Conservation (phyloP, 148 eudicot genomes). For the Chenopodium formosanum region DNA sequence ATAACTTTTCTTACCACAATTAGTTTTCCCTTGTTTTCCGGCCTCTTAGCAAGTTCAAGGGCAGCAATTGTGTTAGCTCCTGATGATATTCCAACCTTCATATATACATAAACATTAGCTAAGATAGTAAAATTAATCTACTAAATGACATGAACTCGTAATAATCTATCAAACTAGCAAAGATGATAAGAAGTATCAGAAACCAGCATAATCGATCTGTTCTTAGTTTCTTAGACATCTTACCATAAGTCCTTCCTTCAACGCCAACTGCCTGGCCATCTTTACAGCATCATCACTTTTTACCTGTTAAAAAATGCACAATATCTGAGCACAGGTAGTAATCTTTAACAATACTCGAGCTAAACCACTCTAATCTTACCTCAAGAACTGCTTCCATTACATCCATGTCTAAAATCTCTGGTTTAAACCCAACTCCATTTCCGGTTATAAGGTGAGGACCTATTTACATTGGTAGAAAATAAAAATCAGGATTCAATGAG, state of each 20-base stretch:
- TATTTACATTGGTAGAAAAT: constrained; percentile 20
- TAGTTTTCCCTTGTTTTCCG: constrained; percentile 98
- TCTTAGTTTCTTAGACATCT: not conserved
- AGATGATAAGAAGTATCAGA: constrained; percentile 4
- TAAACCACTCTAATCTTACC: constrained; percentile 34
- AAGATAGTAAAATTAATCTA: not conserved
- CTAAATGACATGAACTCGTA: not conserved
- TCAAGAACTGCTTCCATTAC: constrained; percentile 89
- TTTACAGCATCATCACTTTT: constrained; percentile 87
- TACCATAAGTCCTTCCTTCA: constrained; percentile 95
- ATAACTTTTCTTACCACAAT: constrained; percentile 64
- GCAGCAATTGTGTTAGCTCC: constrained; percentile 98
- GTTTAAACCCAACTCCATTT: constrained; percentile 94
- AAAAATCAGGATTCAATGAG: not conserved
- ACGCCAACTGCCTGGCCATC: constrained; percentile 87
- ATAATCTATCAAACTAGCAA: not conserved
- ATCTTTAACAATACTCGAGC: not conserved
- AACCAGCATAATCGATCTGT: not conserved
- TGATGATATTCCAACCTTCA: constrained; percentile 94
- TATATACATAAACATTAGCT: not conserved
- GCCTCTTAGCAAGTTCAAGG: constrained; percentile 74
- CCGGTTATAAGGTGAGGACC: constrained; percentile 97
- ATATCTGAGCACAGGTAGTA: not conserved
- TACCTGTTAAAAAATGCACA: constrained; percentile 40
- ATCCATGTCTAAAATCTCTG: constrained; percentile 95